Evolutionary conservation across 805 yeast species (phyloP), one percentile per base, ranked within the genome.

Genomic region (Kluyveromyces siamensis): DNA sequence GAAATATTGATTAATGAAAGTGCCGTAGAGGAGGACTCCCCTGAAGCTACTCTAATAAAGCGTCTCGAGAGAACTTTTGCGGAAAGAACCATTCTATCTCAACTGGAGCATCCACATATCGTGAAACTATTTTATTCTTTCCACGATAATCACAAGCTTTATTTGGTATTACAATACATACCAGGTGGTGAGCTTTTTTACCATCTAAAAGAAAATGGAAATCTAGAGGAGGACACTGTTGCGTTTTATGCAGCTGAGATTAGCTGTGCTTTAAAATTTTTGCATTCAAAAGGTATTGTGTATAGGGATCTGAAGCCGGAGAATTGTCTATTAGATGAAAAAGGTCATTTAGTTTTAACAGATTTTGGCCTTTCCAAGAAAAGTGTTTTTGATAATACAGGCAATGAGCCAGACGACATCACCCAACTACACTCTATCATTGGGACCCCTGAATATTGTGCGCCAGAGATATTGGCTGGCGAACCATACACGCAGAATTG

Each of bases 301-400:
- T 89, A 88, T 58, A 76, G 96, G 40, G 96, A 88, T 62, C 70
- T 88, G 54, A 88, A 88, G 65, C 96, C 96, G 6, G 96, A 88
- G 65, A 88, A 88, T 59, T 89, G 95, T 59, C 70, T 89, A 57
- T 70, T 88, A 37, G 87, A 87, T 58, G 70, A 79, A 2, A 65
- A 72, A n/a, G 96, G 96, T 0, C 93, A 88, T 62, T 70, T 88
- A 50, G 83, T 88, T 19, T 69, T 87, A 41, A 87, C 96, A 0
- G 96, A 88, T 65, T 88, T 88, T 65, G 96, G 96, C 0, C 72
- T 88, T 19, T 77, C 84, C 44, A 80, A 80, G 57, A 61, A 59
- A 51, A 63, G 57, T 57, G 55, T 56, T 11, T 41, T 40, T 6
- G 46, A 46, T 1, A 27, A 46, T 9, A 27, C 27, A 16, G 50